Evolutionary conservation across 2,329 filamentous ascomycete species (phyloP).

Genomic region (Penicillium brasilianum): DNA sequence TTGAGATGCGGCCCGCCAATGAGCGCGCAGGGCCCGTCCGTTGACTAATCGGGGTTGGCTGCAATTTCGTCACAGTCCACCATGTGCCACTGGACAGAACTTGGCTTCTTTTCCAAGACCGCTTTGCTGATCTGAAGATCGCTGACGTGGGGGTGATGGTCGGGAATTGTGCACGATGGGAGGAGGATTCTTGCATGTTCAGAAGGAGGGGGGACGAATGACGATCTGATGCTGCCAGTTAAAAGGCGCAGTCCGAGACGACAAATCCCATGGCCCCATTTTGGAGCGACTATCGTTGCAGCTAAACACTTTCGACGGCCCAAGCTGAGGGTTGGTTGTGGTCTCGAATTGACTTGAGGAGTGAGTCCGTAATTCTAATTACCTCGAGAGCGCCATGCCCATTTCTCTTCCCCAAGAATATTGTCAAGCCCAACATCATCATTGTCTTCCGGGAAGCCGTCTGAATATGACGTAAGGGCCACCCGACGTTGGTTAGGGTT

Average conservation of each 20-base stretch:
- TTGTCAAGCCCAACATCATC: no score
- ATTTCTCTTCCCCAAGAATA: no score
- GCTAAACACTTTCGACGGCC: not conserved
- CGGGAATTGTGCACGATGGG: slow-evolving; percentile 2
- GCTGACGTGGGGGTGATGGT: slow-evolving; percentile 31
- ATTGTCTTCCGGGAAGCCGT: slow-evolving; percentile 24
- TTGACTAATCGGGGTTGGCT: slow-evolving; percentile 15
- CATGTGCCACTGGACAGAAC: slow-evolving; percentile 8
- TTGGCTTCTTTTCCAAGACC: slow-evolving; percentile 16
- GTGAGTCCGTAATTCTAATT: not conserved
- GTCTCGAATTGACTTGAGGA: not conserved
- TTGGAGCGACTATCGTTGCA: not conserved
- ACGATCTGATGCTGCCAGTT: not conserved
- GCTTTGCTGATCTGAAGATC: slow-evolving; percentile 34
- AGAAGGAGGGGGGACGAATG: not conserved
- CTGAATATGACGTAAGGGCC: slow-evolving; percentile 32
- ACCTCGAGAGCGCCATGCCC: not conserved
- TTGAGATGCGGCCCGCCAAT: slow-evolving; percentile 14
- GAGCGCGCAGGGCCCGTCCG: not conserved
- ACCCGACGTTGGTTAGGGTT: slow-evolving; percentile 17
- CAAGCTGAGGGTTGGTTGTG: not conserved
- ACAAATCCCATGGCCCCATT: not conserved
- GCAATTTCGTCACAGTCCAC: slow-evolving; percentile 20
- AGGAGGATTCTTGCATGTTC: not conserved
- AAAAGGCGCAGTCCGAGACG: not conserved